Evolutionary conservation across 2,329 filamentous ascomycete species (phyloP), one percentile per base, ranked within the genome.

Genomic region (Neobulgaria alba): DNA sequence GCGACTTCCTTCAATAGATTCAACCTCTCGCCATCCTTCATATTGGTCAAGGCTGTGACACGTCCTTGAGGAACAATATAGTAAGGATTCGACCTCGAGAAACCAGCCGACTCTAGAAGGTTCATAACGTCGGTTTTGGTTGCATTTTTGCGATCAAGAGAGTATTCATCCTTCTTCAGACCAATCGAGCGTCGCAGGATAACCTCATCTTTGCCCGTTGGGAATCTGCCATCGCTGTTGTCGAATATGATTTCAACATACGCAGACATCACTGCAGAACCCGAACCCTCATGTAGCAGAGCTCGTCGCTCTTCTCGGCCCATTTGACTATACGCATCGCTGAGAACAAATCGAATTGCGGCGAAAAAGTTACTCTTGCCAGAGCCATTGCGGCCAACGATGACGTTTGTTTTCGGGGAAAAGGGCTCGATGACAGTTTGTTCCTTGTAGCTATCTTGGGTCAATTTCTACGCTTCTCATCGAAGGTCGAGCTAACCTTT

Each of bases 361-460:
- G 92, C 90, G 66, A 98, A 98, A 76, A 98, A 98, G 68, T 98
- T 98, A 64, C 88, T 95, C 74, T 98, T 98, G 59, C 92, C 92
- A 2, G 92, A 96, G 52, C 92, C 92, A 79, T 98, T 98, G 69
- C 92, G 90, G 53, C 92, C 92, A 58, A 98, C 92, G 57, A 98
- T 94, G 54, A 98, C 89, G 69, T 98, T 98, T 58, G 90, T 92
- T 58, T 93, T 93, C 39, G 90, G 82, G 33, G 90, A 96, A 66
- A 98, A 98, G 46, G 90, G 90, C 62, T 98, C 92, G 62, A 96
- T 95, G 62, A 95, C 86, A 38, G 88, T 96, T 64, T 98, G 93
- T 61, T 98, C 90, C 73, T 98, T 98, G 78, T 98, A 98, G 75
- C 89, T 95, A 57, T 41, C 33, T 49, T 41, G 17, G 5, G 29